Conservation (phyloP, 345 rosid species). For the Citrus inodora region DNA sequence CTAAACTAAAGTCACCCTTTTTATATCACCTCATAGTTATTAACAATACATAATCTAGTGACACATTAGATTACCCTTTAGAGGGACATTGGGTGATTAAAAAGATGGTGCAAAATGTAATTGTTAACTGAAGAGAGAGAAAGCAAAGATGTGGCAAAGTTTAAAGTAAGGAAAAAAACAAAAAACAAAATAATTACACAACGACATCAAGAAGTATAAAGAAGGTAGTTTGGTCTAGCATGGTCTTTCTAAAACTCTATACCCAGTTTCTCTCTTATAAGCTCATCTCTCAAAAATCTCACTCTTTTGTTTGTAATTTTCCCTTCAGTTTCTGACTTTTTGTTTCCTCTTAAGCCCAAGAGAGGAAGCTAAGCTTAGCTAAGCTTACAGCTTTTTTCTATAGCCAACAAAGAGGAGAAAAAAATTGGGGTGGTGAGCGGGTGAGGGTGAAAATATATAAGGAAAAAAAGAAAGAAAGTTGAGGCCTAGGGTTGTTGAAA, state of each 20-base stretch:
- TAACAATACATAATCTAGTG: conserved; percentile 17
- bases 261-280: conserved; percentile 9
- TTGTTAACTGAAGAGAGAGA: conserved; percentile 20
- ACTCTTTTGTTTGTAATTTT: too few species aligned
- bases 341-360: conserved; percentile 7
- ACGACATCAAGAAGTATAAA: conserved; percentile 37
- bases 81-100: conserved; percentile 28
- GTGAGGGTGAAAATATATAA: conserved; percentile 19
- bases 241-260: conserved; percentile 33
- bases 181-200: conserved; percentile 1
- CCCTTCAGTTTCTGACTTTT: background rate
- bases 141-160: conserved; percentile 29
- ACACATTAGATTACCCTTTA: conserved; percentile 14
- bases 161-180: conserved; percentile 19
- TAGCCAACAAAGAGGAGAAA: background rate
- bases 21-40: conserved; percentile 9
- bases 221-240: conserved; percentile 30
- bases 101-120: conserved; percentile 29
- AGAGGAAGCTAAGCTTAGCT: conserved; percentile 11
- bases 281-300: conserved; percentile 15
- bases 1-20: conserved; percentile 22
- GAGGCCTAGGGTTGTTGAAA: conserved; percentile 2
- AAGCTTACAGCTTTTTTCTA: conserved; percentile 1
- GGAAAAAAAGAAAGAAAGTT: conserved; percentile 5
- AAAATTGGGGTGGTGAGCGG: conserved; percentile 7